Percentiles rank a stretch among this genome's conserved stretches.
These are phyloP conservation scores for Clohesyomyces aquaticus DNA, from an alignment of 495 filamentous ascomycete genomes.

Conservation along the genomic window DNA sequence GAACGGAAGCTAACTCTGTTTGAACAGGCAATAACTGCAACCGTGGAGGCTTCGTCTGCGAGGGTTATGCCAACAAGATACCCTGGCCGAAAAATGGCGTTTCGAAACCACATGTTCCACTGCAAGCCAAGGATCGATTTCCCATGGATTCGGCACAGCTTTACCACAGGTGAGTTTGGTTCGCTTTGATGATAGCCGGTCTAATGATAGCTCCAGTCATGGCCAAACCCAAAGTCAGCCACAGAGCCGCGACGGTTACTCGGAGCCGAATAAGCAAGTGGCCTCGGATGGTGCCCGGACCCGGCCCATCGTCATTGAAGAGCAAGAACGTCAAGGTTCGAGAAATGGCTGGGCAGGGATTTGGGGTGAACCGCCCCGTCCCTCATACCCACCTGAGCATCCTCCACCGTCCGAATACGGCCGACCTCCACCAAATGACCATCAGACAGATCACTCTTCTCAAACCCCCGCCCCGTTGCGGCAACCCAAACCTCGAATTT, in stretches of 20 bases:
- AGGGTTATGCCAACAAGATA: conserved; percentile 83
- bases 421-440: conserved; percentile 23
- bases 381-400: conserved; percentile 43
- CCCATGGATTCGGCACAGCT: conserved; percentile 20
- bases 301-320: conserved; percentile 53
- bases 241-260: conserved; percentile 35
- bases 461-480: conserved; percentile 16
- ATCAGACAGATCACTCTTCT: conserved; percentile 18
- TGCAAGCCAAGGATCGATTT: conserved; percentile 83
- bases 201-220: conserved; percentile 18
- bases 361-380: conserved; percentile 30
- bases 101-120: conserved; percentile 67
- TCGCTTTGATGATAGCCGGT: background rate
- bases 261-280: conserved; percentile 12
- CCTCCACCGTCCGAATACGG: conserved; percentile 11
- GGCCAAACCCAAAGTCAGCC: too few species aligned
- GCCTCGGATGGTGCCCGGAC: conserved; percentile 46
- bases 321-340: conserved; percentile 42
- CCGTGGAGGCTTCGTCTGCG: conserved; percentile 88
- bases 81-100: conserved; percentile 70
- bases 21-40: conserved; percentile 84
- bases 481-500: conserved; percentile 21
- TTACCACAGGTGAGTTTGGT: conserved; percentile 33
- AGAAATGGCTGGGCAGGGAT: conserved; percentile 22
- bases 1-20: conserved; percentile 16